Evolutionary conservation across 78 protist genomes (phyloP), one percentile per base, ranked within the genome.

Genomic region (Dictyostelium brefeldianum): DNA sequence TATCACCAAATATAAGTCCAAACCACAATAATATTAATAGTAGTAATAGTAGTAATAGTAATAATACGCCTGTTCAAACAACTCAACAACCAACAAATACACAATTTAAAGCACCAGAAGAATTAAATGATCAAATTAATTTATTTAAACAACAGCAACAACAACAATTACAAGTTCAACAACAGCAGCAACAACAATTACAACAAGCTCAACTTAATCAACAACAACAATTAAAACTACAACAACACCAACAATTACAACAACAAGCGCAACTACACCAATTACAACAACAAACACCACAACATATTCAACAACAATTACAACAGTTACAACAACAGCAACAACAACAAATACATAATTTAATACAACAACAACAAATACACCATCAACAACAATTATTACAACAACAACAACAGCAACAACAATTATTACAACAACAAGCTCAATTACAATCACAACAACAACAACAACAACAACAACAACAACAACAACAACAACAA

Each of bases 1-100:
- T 62, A 22, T 62, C 70, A 10, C 70, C 70, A n/a, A 62, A 62
- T 62, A 62, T 62, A 62, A 62, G 70, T 25, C 70, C 70, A 62
- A 62, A 62, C 29, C 70, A 62, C 14, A 7, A 62, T 62, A 62
- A n/a, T n/a, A 57, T 4, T n/a, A 57, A 62, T 22, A 62, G 22
- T 11, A 62, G 22, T 62, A 62, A 22, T 4, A 56, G 15, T 53
- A 53, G 18, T 15, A 53, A 53, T 53, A 53, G 15, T 53, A 53
- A 53, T 14, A 53, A 14, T 14, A 53, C 12, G 6, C 8, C 7
- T 18, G 43, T 2, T 2, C 43, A 36, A 36, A 36, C 43, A 36
- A 36, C 43, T 36, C 43, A 36, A 36, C 43, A 36, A 36, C 43
- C 43, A 36, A 36, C 43, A 36, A 36, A 36, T 2, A 2, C 43